phyloP scores from a whole-genome alignment of 1,284 basidiomycete species.

The Mycosarcoma mackinlayi region DNA sequence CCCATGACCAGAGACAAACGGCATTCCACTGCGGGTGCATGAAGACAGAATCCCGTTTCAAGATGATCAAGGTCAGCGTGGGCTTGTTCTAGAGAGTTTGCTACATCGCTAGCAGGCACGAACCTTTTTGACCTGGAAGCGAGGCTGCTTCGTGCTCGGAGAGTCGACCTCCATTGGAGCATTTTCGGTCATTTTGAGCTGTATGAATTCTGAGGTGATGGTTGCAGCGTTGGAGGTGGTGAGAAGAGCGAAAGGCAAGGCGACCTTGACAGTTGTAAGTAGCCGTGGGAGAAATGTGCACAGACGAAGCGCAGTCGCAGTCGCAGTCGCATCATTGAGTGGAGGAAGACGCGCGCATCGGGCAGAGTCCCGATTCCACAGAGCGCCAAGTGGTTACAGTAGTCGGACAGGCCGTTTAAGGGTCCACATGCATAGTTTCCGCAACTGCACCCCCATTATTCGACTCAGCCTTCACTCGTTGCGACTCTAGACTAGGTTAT shows the following conservation, averaged over 20 bases:
- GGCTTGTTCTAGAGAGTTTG: background rate
- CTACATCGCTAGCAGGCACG: background rate
- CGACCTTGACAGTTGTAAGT: conserved; percentile 7
- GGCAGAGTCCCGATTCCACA: background rate
- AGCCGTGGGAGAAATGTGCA: background rate
- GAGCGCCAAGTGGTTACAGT: background rate
- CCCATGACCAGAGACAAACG: conserved; percentile 67
- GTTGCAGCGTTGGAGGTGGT: conserved; percentile 8
- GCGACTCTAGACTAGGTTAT: too few species aligned
- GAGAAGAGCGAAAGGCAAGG: conserved; percentile 1
- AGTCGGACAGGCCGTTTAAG: background rate
- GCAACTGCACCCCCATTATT: background rate
- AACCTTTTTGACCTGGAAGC: conserved; percentile 68
- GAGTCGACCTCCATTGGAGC: conserved; percentile 61
- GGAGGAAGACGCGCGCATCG: conserved; percentile 18
- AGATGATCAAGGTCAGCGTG: conserved; percentile 5
- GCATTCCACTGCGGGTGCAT: conserved; percentile 62
- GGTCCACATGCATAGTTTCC: conserved; percentile 13
- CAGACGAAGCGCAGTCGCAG: background rate
- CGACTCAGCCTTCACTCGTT: conserved; percentile 7
- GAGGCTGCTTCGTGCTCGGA: conserved; percentile 53
- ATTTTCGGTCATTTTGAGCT: conserved; percentile 30
- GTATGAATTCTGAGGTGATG: conserved; percentile 1
- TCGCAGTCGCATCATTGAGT: background rate
- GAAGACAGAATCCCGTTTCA: background rate